Percentiles rank a stretch among this genome's conserved stretches.
phyloP scores from a whole-genome alignment of 192 early-diverging fungal genomes.

The Jimgerdemannia flammicorona region DNA sequence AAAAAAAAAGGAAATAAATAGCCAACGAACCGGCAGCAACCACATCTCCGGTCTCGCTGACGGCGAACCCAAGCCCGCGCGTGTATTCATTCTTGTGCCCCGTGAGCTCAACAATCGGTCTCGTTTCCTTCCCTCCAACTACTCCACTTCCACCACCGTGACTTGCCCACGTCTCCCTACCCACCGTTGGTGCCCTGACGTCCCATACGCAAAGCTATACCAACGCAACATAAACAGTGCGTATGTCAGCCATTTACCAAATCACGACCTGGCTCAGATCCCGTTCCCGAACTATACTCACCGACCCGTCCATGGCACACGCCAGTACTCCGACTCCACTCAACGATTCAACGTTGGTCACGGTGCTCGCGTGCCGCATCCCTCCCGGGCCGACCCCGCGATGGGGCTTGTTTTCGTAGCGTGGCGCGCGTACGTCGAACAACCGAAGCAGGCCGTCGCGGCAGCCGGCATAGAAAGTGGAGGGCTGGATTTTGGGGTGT shows the following conservation, averaged over 20 bases:
- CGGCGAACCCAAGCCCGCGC: neutral
- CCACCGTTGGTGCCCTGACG: too few relatives aligned
- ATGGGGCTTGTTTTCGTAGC: neutral
- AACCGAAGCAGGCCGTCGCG: neutral
- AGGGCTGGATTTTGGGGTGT: neutral
- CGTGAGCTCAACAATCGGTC: neutral
- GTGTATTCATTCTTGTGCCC: neutral
- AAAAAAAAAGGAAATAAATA: neutral
- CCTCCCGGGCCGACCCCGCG: too few relatives aligned
- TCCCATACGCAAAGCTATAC: neutral
- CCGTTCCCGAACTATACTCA: neutral
- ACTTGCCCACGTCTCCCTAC: too few relatives aligned
- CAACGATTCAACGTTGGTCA: neutral
- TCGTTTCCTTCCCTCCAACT: neutral
- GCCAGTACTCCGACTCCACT: neutral
- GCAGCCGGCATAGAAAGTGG: neutral
- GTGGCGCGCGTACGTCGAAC: neutral
- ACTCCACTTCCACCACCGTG: too few relatives aligned
- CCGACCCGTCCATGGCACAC: neutral
- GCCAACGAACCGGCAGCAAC: neutral
- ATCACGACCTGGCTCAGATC: neutral
- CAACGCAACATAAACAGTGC: neutral
- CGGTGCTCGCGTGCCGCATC: neutral
- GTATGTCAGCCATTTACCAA: neutral
- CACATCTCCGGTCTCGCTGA: neutral